Evolutionary conservation across 352 stramenopile genomes (phyloP).

Genomic region (Phytopythium cucurbitacearum): DNA sequence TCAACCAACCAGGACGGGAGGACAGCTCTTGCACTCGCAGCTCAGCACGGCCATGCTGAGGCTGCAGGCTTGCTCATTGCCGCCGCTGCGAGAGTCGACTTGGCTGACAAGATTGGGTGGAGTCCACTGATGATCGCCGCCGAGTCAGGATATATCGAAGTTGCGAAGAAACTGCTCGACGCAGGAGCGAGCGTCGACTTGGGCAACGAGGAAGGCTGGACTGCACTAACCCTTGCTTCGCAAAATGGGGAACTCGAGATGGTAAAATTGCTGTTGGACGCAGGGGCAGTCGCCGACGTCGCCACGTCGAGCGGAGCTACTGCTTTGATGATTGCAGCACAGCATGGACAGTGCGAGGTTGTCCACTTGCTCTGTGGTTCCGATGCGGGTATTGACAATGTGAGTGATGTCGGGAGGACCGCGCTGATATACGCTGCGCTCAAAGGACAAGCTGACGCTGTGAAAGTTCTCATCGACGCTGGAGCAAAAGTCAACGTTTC

Average conservation of each 20-base stretch:
- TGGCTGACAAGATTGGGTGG: conserved; percentile 2
- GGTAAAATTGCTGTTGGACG: neutral
- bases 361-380: neutral
- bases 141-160: neutral
- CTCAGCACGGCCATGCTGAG: neutral
- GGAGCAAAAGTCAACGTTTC: conserved; percentile 6
- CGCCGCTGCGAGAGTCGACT: neutral
- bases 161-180: conserved; percentile 3
- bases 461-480: conserved; percentile 8
- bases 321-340: conserved; percentile 14
- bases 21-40: conserved; percentile 1
- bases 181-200: neutral
- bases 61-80: conserved; percentile 3
- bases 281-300: neutral
- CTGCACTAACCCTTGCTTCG: neutral
- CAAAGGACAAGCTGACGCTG: conserved; percentile 2
- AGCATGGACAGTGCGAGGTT: conserved; percentile 9
- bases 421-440: neutral
- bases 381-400: no score
- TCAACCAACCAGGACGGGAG: neutral
- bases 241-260: neutral
- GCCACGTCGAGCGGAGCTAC: conserved; percentile 14
- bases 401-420: neutral
- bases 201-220: conserved; percentile 3
- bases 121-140: conserved; percentile 2